Conservation (phyloP, 1,284 basidiomycete species). For the Ceratobasidium sp. region DNA sequence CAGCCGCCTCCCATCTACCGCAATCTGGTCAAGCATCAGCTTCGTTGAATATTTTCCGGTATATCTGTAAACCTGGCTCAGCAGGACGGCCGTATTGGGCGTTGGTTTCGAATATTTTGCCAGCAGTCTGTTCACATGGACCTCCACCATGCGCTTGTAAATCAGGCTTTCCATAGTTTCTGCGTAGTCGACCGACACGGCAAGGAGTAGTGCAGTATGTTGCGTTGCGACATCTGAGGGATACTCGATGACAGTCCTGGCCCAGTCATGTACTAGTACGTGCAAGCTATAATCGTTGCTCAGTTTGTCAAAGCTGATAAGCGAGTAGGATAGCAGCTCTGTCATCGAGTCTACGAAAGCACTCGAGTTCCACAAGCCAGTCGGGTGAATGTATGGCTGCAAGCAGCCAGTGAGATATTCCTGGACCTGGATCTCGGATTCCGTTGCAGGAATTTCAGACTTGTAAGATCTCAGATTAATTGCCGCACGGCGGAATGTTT, state of each 20-base stretch:
- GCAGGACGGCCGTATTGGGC: background rate
- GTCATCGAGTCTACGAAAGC: background rate
- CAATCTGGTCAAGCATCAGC: background rate
- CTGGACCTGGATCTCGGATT: background rate
- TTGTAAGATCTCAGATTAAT: background rate
- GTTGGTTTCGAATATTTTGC: too few species aligned
- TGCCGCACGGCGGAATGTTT: background rate
- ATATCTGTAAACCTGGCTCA: background rate
- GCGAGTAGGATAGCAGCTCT: slow-evolving; percentile 16
- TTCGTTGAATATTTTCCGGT: background rate
- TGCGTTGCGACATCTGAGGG: background rate
- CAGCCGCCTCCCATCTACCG: background rate
- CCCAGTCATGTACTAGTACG: slow-evolving; percentile 8
- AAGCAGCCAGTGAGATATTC: background rate
- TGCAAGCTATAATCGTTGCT: background rate
- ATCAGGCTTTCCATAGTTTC: background rate
- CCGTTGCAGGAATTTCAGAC: background rate
- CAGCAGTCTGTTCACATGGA: background rate
- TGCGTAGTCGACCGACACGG: background rate
- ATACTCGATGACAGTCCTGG: background rate
- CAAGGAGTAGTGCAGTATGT: background rate
- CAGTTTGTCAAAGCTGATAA: background rate
- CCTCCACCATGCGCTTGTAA: background rate
- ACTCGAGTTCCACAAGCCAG: background rate
- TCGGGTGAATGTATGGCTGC: background rate